Base-by-base conservation (phyloP, 2,329 filamentous ascomycete genomes). In the Penicillium sp. region DNA sequence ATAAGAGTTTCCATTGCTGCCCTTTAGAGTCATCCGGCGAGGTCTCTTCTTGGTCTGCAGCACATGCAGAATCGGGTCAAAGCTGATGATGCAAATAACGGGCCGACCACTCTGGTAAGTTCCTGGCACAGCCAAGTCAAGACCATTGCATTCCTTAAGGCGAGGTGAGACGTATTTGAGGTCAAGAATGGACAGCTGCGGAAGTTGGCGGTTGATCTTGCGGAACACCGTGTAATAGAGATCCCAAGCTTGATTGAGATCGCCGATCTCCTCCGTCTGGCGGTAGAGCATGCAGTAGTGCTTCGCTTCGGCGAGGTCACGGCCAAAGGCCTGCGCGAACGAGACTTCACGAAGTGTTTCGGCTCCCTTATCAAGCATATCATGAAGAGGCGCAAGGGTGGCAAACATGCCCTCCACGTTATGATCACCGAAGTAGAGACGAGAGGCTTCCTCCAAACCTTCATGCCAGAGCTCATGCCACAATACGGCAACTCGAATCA, bases 391-490 rank as follows among this genome's bases (percentile, higher is more conserved):
- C 43, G 87, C 87, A 4, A 99, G 81, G 0, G 88, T 91, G 9
- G 84, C 81, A 68, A 98, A 93, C 93, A 98, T 98, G 64, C 92
- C 95, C 53, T 96, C 88, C 39, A 97, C 93, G 69, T 98, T 95
- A 64, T 95, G 87, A 63, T 97, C 92, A 52, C 92, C 93, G 71
- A 98, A 99, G 76, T 97, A 98, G 15, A 98, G 77, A 46, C 93
- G 83, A 28, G 90, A 96, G 1, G 93, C 95, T 74, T 99, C 95
- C 71, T 98, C 93, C 13, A 99, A 78, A 25, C 88, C 95, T 71
- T 99, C 95, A 59, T 98, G 93, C 93, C 93, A 99, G 58, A 95
- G 87, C 65, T 99, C 93, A 66, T 99, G 93, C 95, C 95, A 98
- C 23, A 98, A 72, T 1, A 98, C 92, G 13, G 93, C 93, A 51